These are phyloP conservation scores for Coniella vitis DNA, from an alignment of 2,329 filamentous ascomycete genomes.

Conservation along the genomic window DNA sequence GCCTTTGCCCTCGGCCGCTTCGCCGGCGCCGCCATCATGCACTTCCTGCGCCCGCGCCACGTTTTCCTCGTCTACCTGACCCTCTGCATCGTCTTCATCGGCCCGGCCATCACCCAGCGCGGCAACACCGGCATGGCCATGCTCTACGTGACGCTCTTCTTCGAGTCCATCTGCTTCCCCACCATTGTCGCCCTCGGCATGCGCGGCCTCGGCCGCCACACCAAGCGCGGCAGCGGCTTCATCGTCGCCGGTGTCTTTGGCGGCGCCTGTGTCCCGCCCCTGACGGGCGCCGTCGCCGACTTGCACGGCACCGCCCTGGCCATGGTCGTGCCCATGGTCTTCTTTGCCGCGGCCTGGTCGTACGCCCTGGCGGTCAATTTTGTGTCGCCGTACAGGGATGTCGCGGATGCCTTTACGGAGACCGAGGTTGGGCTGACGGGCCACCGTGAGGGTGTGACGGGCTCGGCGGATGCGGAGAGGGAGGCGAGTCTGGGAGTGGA, in stretches of 20 bases:
- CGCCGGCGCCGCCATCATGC: constrained; percentile 60
- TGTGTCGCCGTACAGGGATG: constrained; percentile 53
- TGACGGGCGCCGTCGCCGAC: constrained; percentile 64
- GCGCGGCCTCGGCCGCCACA: constrained; percentile 67
- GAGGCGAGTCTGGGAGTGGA: constrained; percentile 7
- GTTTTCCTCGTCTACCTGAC: constrained; percentile 63
- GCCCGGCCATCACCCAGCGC: constrained; percentile 38
- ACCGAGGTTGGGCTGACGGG: constrained; percentile 35
- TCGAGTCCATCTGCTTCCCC: constrained; percentile 74
- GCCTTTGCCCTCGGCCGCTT: constrained; percentile 69
- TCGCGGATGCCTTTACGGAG: constrained; percentile 51
- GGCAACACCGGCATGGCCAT: constrained; percentile 48
- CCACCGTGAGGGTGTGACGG: constrained; percentile 6
- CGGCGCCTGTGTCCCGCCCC: constrained; percentile 66
- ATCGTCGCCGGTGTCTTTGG: constrained; percentile 66
- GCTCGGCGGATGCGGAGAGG: constrained; percentile 6
- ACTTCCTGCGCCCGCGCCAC: constrained; percentile 55
- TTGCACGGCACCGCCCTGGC: constrained; percentile 50
- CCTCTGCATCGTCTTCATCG: constrained; percentile 56
- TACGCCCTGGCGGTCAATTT: constrained; percentile 61
- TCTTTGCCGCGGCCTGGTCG: constrained; percentile 49
- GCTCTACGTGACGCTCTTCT: constrained; percentile 67
- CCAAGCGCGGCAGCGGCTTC: constrained; percentile 68
- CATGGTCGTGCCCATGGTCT: constrained; percentile 59
- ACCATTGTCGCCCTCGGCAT: constrained; percentile 75